Base-by-base conservation (phyloP, 495 filamentous ascomycete genomes). In the Baudoinia panamericana region DNA sequence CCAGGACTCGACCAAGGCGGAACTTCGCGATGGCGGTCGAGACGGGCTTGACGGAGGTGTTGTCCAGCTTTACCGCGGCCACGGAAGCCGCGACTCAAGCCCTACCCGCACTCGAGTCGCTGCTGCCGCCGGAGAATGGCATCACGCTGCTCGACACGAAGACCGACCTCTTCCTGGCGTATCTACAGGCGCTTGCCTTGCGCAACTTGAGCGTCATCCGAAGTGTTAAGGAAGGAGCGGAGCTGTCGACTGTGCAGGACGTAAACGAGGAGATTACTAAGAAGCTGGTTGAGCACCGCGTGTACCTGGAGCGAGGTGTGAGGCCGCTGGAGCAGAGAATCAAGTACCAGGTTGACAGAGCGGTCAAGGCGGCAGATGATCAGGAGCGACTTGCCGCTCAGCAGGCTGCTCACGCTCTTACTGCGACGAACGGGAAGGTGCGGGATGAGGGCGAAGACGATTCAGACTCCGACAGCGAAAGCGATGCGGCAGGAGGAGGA, bases 141-240 rank as follows among this genome's bases (percentile, higher is more conserved):
- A 87, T 97, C 35, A 95, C 90, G 2, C 78, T 97, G 4, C 76
- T 97, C 53, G 84, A 94, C 55, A 72, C 80, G 37, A 97, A 97
- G 59, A 93, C 84, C 66, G 92, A 97, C 46, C 71, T 96, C 13
- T 73, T 97, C 11, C 80, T 97, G 30, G 85, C 92, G 1, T 97
- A 97, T 63, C 66, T 96, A 0, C 92, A 96, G 52, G 87, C 95
- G 51, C 72, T 94, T 4, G 83, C 88, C 22, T 93, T 94, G 50
- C 64, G 96, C 34, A 79, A 92, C 26, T 63, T 95, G 2, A 60
- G 87, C 30, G 90, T 93, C 58, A 57, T 95, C 13, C 73, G 83
- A 13, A 25, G 36, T n/a, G 21, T 50, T 34, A 43, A 46, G 30
- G 28, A 34, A 30, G 46, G 21, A 56, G 67, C 1, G 65, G 64